Conservation (phyloP, 1,284 basidiomycete species). For the Bjerkandera adusta region DNA sequence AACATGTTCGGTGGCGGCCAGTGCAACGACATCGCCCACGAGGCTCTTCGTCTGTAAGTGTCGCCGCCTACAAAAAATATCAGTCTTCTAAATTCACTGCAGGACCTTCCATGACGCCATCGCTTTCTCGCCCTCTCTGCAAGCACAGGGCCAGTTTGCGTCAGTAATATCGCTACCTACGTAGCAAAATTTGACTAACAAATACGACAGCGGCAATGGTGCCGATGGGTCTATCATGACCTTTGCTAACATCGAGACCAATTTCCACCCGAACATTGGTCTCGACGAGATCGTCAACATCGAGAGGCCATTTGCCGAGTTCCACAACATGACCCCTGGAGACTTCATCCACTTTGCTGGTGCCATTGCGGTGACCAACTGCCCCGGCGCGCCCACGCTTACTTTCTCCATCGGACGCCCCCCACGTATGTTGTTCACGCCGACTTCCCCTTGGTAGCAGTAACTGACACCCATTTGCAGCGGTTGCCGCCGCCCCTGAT, state of each 20-base stretch:
- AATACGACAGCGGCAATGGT: conserved; percentile 13
- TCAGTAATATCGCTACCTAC: too few species aligned
- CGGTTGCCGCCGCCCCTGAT: conserved; percentile 22
- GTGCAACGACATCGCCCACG: conserved; percentile 13
- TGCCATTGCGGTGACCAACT: conserved; percentile 26
- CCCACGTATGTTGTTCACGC: conserved; percentile 25
- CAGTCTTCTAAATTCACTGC: too few species aligned
- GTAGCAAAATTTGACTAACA: too few species aligned
- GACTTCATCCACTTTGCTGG: conserved; percentile 27
- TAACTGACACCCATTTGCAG: conserved; percentile 23
- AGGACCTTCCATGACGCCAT: conserved; percentile 4
- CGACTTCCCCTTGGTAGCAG: conserved; percentile 23
- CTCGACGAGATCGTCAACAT: conserved; percentile 34
- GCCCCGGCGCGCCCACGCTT: conserved; percentile 12
- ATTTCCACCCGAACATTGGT: conserved; percentile 31
- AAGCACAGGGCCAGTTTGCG: neutral
- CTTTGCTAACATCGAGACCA: conserved; percentile 33
- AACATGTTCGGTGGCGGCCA: conserved; percentile 15
- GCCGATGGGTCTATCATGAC: conserved; percentile 34
- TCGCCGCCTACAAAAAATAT: too few species aligned
- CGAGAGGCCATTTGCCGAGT: conserved; percentile 20
- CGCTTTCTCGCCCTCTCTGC: neutral
- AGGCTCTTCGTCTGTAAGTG: conserved; percentile 19
- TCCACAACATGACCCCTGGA: conserved; percentile 16
- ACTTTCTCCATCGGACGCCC: conserved; percentile 21